Evolutionary conservation across 2,329 filamentous ascomycete genomes (phyloP), one percentile per base, ranked within the genome.

Genomic region (Chaetomium sp.): DNA sequence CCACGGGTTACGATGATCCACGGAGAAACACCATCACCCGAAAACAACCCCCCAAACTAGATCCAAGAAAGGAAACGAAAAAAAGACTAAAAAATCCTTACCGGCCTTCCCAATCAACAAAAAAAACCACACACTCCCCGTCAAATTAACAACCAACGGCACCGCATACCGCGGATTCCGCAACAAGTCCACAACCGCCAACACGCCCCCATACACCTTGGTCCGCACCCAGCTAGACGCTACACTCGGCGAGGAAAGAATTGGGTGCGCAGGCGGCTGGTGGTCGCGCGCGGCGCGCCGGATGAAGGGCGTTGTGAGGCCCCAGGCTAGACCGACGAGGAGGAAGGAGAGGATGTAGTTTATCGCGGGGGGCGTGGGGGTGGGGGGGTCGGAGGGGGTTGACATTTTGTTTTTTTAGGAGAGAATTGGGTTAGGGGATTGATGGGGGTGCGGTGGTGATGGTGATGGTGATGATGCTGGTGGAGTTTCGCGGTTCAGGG

Each of bases 51-150:
- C 1, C 36, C 35, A 42, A 35, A 34, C 27, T 3, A 8, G 14
- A 50, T 11, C 11, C 48, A 42, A 34, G 5, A 40, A 46, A 10
- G 33, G 27, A 44, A 38, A 14, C 51, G 34, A 45, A 34, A 43
- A 49, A 44, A 54, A 38, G 47, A 41, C 40, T 53, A 27, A 52
- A 40, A 34, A 51, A 34, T 57, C 79, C 87, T 64, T 72, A 95
- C 91, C 91, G 65, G 91, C 91, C 70, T 94, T 84, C 6, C 92
- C 92, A 72, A 97, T 92, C 61, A 97, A 76, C 63, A 97, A 72
- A 65, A 97, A 97, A 73, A 97, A 97, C 92, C 92, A 97, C 54
- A 96, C 80, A 67, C 90, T 95, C 35, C 92, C 92, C 2, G 92
- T 96, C 52, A 97, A 74, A 69, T 97, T 97, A 56, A 96, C 72